phyloP scores from a whole-genome alignment of 2,329 filamentous ascomycete species.

The Didymella glomerata region DNA sequence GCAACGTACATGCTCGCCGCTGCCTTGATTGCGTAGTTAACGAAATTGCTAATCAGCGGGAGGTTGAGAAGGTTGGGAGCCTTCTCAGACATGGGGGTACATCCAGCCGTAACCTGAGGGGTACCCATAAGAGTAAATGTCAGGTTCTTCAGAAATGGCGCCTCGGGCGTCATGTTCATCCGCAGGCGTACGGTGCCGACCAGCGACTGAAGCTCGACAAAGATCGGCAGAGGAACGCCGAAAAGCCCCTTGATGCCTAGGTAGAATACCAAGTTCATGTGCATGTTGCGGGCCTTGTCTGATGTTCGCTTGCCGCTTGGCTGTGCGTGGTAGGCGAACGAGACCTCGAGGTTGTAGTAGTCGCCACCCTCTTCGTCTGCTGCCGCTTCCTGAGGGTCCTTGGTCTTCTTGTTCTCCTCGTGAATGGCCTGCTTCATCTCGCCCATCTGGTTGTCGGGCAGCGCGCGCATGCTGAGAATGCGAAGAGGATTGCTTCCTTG shows the following conservation, averaged over 20 bases:
- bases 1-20: slow-evolving; percentile 90
- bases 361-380: slow-evolving; percentile 90
- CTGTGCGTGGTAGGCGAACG: slow-evolving; percentile 88
- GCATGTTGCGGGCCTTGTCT: slow-evolving; percentile 91
- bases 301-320: slow-evolving; percentile 75
- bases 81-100: slow-evolving; percentile 89
- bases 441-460: slow-evolving; percentile 82
- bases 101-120: slow-evolving; percentile 87
- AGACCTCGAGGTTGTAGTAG: slow-evolving; percentile 91
- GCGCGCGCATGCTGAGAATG: slow-evolving; percentile 83
- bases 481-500: slow-evolving; percentile 91
- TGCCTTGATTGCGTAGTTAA: slow-evolving; percentile 91
- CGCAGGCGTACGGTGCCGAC: slow-evolving; percentile 86
- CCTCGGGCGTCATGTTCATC: slow-evolving; percentile 85
- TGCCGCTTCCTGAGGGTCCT: slow-evolving; percentile 85
- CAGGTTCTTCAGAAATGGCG: slow-evolving; percentile 89
- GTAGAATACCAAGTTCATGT: slow-evolving; percentile 95
- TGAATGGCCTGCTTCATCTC: slow-evolving; percentile 84
- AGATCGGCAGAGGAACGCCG: slow-evolving; percentile 86
- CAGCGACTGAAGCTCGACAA: slow-evolving; percentile 88
- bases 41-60: slow-evolving; percentile 93
- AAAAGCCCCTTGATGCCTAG: slow-evolving; percentile 89
- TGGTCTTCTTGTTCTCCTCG: slow-evolving; percentile 78
- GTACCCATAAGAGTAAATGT: slow-evolving; percentile 95
- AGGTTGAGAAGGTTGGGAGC: slow-evolving; percentile 92